A percentile compares a stretch with the other conserved stretches of the same genome.
These are phyloP conservation scores for Talaromyces stipitatus DNA, from an alignment of 495 filamentous ascomycete species.

Conservation along the genomic window DNA sequence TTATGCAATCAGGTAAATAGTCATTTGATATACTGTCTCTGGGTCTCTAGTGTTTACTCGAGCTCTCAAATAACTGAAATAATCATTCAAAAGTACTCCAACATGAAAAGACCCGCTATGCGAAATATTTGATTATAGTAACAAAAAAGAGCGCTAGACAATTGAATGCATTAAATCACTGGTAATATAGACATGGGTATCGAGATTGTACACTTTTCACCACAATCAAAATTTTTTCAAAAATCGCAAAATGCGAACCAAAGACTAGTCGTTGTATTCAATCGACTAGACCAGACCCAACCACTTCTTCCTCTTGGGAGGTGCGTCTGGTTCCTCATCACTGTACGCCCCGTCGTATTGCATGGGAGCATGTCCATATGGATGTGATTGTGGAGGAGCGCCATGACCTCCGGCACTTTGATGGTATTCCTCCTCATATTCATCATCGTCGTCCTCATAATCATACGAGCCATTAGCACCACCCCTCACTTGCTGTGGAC, in stretches of 20 bases:
- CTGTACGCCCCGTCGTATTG: slow-evolving; percentile 8
- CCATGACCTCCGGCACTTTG: not conserved
- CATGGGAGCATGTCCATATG: not conserved
- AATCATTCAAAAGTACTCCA: not conserved
- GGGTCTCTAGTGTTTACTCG: too few relatives aligned
- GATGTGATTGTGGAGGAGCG: not conserved
- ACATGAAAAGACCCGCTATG: not conserved
- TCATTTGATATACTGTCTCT: too few relatives aligned
- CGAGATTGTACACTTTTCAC: not conserved
- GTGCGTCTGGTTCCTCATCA: slow-evolving; percentile 10
- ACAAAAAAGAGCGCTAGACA: not conserved
- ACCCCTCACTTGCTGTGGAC: not conserved
- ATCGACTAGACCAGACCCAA: slow-evolving; percentile 21
- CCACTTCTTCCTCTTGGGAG: slow-evolving; percentile 31
- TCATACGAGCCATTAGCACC: not conserved
- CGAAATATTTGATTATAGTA: not conserved
- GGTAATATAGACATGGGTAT: not conserved
- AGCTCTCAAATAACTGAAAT: not conserved
- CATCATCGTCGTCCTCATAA: slow-evolving; percentile 16
- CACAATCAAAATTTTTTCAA: too few relatives aligned
- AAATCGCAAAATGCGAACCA: not conserved
- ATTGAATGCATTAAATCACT: not conserved
- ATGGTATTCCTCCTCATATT: not conserved
- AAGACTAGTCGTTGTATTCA: not conserved
- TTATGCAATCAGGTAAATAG: not conserved